Percentiles rank a stretch among this genome's conserved stretches.
Conservation (phyloP, 495 filamentous ascomycete species). For the Lentithecium fluviatile region DNA sequence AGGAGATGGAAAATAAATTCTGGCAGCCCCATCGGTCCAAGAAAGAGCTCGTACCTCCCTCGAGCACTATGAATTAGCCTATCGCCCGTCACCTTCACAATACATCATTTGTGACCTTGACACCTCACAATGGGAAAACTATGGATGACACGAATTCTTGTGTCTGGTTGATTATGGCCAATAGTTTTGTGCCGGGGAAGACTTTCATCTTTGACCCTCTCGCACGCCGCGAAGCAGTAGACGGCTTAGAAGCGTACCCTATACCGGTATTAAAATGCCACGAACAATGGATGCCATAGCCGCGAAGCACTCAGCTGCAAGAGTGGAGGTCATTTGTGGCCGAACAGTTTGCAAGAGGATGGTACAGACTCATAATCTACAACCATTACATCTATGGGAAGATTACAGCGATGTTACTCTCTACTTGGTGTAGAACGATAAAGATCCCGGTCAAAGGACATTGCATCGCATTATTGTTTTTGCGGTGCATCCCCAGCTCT, state of each 20-base stretch:
- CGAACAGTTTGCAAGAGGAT: constrained; percentile 1
- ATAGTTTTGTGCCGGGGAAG: constrained; percentile 2
- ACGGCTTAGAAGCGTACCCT: constrained; percentile 9
- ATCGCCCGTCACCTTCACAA: constrained; percentile 7
- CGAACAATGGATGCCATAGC: constrained; percentile 1
- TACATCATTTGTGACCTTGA: constrained; percentile 6
- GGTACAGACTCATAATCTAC: constrained; percentile 2
- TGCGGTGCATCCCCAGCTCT: neutral
- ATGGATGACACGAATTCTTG: constrained; percentile 5
- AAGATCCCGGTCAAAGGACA: constrained; percentile 5
- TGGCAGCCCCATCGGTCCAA: neutral
- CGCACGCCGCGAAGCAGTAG: neutral
- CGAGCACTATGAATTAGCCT: constrained; percentile 1
- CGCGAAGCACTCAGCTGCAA: constrained; percentile 1
- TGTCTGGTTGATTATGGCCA: constrained; percentile 8
- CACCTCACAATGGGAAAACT: neutral
- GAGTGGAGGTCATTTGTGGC: constrained; percentile 4
- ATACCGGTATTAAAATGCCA: constrained; percentile 4
- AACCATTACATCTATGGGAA: constrained; percentile 4
- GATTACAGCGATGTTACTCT: constrained; percentile 5
- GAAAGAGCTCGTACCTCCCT: constrained; percentile 5
- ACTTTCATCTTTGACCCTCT: constrained; percentile 7
- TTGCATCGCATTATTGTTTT: constrained; percentile 7
- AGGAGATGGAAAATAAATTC: constrained; percentile 1
- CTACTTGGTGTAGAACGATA: constrained; percentile 4